A percentile compares a stretch with the other conserved stretches of the same genome.
Conservation (phyloP, 2,329 filamentous ascomycete species). For the Tetracladium maxilliforme region DNA sequence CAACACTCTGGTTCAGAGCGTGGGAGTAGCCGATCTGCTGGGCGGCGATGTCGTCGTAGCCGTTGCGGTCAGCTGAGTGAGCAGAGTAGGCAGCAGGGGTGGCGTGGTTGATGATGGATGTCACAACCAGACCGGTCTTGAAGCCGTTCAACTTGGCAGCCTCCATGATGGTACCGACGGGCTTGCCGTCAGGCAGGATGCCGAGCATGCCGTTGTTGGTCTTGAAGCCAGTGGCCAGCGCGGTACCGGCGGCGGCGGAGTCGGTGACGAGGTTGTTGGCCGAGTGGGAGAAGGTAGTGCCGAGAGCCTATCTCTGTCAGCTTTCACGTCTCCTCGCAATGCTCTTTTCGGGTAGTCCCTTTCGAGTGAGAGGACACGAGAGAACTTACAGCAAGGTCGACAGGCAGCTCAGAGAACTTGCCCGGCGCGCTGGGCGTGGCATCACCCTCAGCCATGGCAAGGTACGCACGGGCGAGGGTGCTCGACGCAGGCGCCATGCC, state of each 20-base stretch:
- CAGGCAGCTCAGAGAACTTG: too few relatives aligned
- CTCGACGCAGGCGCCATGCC: constrained; percentile 96
- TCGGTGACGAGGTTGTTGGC: constrained; percentile 81
- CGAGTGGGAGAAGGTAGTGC: constrained; percentile 28
- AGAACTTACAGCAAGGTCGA: too few relatives aligned
- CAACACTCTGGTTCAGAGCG: constrained; percentile 23
- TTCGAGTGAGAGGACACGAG: too few relatives aligned
- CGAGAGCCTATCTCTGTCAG: constrained; percentile 12
- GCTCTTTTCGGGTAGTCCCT: too few relatives aligned
- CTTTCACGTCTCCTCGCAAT: constrained; percentile 1
- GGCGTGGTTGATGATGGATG: constrained; percentile 87
- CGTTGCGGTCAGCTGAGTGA: constrained; percentile 64
- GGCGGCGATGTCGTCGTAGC: constrained; percentile 82
- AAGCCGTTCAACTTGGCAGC: constrained; percentile 88
- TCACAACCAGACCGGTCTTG: constrained; percentile 86
- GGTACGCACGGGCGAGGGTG: constrained; percentile 4
- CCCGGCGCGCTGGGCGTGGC: constrained; percentile 1
- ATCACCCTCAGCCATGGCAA: constrained; percentile 1
- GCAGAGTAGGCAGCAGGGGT: constrained; percentile 91
- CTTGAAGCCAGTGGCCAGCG: constrained; percentile 85
- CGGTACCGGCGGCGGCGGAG: constrained; percentile 87
- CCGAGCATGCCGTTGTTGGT: constrained; percentile 96
- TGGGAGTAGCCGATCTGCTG: constrained; percentile 34
- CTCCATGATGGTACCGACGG: constrained; percentile 77
- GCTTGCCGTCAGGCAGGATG: constrained; percentile 67